Evolutionary conservation across 2,329 filamentous ascomycete species (phyloP).

Genomic region (Nothopassalora personata): DNA sequence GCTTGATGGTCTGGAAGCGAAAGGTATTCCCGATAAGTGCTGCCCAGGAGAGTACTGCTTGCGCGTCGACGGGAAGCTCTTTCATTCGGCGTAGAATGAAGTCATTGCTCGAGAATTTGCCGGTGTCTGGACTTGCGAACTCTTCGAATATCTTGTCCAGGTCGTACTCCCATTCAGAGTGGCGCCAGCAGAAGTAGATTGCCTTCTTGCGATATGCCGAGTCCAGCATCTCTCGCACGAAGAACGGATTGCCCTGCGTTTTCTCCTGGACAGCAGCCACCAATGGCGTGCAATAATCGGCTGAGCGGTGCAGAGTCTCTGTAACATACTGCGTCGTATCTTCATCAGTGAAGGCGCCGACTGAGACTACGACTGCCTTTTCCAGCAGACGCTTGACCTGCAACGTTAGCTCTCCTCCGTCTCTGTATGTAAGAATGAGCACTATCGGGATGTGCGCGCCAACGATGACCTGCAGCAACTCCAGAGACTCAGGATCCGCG

Average conservation of each 20-base stretch:
- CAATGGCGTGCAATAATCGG: slow-evolving; percentile 62
- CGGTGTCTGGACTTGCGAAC: slow-evolving; percentile 72
- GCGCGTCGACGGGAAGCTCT: slow-evolving; percentile 68
- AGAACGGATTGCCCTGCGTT: slow-evolving; percentile 86
- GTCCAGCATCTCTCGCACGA: slow-evolving; percentile 84
- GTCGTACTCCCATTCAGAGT: slow-evolving; percentile 77
- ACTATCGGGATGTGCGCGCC: slow-evolving; percentile 73
- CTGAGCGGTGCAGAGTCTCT: slow-evolving; percentile 65
- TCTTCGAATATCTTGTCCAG: slow-evolving; percentile 80
- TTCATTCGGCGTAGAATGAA: slow-evolving; percentile 75
- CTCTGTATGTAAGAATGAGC: slow-evolving; percentile 63
- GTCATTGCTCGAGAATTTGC: slow-evolving; percentile 72
- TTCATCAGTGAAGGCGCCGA: slow-evolving; percentile 68
- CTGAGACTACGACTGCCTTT: slow-evolving; percentile 59
- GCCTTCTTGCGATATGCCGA: slow-evolving; percentile 81
- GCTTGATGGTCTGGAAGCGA: slow-evolving; percentile 74
- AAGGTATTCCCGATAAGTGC: slow-evolving; percentile 77
- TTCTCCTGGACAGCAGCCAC: slow-evolving; percentile 84
- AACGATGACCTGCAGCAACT: slow-evolving; percentile 77
- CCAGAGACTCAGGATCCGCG: slow-evolving; percentile 79
- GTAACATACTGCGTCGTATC: slow-evolving; percentile 80
- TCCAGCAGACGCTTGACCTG: slow-evolving; percentile 36
- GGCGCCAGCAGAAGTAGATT: slow-evolving; percentile 85
- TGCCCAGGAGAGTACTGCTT: slow-evolving; percentile 79
- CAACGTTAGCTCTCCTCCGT: slow-evolving; percentile 36